A percentile compares a stretch with the other conserved stretches of the same genome.
phyloP scores from a whole-genome alignment of 345 rosid species.

The Viola odorata region DNA sequence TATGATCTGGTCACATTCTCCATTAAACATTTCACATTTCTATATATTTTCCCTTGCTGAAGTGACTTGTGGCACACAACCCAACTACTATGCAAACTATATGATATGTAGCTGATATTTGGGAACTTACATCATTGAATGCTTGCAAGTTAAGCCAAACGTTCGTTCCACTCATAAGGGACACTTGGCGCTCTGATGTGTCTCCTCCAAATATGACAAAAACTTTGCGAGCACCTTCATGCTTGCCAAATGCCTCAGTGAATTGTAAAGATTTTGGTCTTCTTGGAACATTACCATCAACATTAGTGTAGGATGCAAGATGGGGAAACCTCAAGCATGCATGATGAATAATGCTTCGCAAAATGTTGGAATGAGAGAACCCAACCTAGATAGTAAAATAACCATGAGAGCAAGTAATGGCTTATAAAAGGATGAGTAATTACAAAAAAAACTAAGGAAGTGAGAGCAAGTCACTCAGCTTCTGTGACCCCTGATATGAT shows the following conservation, averaged over 20 bases:
- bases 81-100: too few relatives aligned
- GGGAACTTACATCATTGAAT: slow-evolving; percentile 63
- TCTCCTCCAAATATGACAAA: slow-evolving; percentile 88
- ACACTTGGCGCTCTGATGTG: slow-evolving; percentile 96
- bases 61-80: too few relatives aligned
- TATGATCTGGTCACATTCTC: too few relatives aligned
- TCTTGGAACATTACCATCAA: slow-evolving; percentile 34
- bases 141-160: slow-evolving; percentile 89
- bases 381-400: slow-evolving; percentile 62
- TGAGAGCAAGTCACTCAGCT: too few relatives aligned
- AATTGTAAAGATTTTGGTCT: slow-evolving; percentile 22
- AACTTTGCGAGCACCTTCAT: slow-evolving; percentile 39
- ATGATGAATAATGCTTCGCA: slow-evolving; percentile 60
- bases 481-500: too few relatives aligned
- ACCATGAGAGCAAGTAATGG: slow-evolving; percentile 2
- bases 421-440: slow-evolving; percentile 7
- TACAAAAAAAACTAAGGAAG: too few relatives aligned
- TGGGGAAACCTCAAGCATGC: slow-evolving; percentile 77
- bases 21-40: too few relatives aligned
- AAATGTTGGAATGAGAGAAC: slow-evolving; percentile 87
- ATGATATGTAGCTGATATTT: too few relatives aligned
- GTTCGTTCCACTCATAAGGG: slow-evolving; percentile 95
- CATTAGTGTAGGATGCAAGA: slow-evolving; percentile 39
- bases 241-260: slow-evolving; percentile 25
- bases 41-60: too few relatives aligned